phyloP scores from a whole-genome alignment of 2,329 filamentous ascomycete genomes.

The Lanzia echinophila region DNA sequence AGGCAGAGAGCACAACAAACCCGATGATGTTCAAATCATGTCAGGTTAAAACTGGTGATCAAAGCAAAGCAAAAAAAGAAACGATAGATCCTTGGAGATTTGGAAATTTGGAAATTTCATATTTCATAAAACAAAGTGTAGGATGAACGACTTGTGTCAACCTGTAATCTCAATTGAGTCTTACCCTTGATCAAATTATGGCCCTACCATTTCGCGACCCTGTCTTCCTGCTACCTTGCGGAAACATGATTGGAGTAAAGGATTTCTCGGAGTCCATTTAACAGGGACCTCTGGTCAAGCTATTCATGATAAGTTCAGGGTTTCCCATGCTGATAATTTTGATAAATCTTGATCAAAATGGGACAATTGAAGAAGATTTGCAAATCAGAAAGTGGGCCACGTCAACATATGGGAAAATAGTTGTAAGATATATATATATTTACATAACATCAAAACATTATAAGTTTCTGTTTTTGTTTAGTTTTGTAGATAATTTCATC shows the following conservation, averaged over 20 bases:
- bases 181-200: background rate
- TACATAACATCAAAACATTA: too few species aligned
- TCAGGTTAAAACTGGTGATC: background rate
- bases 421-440: too few species aligned
- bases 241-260: background rate
- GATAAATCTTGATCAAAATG: too few species aligned
- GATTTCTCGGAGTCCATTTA: too few species aligned
- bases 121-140: constrained; percentile 7
- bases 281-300: too few species aligned
- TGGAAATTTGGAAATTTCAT: background rate
- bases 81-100: background rate
- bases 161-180: background rate
- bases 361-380: too few species aligned
- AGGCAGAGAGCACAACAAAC: background rate
- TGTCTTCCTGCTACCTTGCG: background rate
- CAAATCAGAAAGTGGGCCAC: too few species aligned
- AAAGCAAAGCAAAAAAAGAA: background rate
- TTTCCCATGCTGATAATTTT: too few species aligned
- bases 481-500: too few species aligned
- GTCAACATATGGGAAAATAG: too few species aligned
- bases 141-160: constrained; percentile 5
- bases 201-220: background rate
- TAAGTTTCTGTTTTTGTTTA: too few species aligned
- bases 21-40: background rate
- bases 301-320: too few species aligned